Evolutionary conservation across 1,284 basidiomycete species (phyloP), one percentile per base, ranked within the genome.

Genomic region (Neonothopanus nambi): DNA sequence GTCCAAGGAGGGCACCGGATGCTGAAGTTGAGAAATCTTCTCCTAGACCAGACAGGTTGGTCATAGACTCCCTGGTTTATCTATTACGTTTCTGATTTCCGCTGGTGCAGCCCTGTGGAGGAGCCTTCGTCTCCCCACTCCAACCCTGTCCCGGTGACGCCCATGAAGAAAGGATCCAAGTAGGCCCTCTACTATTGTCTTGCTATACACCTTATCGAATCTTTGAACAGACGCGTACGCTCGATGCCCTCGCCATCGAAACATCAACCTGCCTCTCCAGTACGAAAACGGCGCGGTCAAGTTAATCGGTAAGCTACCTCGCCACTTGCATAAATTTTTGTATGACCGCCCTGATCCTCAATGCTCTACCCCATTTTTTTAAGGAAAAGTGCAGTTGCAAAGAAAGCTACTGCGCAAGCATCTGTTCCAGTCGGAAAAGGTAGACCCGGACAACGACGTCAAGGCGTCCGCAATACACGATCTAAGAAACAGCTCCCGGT

Each of bases 101-200:
- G n/a, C 6, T 45, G 23, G 11, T 17, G 30, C 24, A 41, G 35
- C 11, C 18, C 33, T 24, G 20, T 17, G 20, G 20, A 37, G 13
- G 18, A 45, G 17, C 17, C 35, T 5, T 2, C 20, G 13, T 20
- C n/a, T 26, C 26, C 24, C 13, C 15, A 37, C 18, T 33, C 33
- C 15, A 47, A 30, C 35, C 45, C 39, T 39, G 26, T 40, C 26
- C 36, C 21, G 12, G 37, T 30, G 20, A 49, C 47, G 8, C 52
- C 52, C 4, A 54, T 54, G 52, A 54, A 54, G 20, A 54, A 50
- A 26, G 40, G 33, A 26, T 21, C 52, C 15, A 54, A 54, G 52
- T 54, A 36, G 17, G 52, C n/a, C 33, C 23, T 23, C 33, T 42
- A 8, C 13, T 9, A 24, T 33, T 2, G n/a, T 52, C 37, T 33